Evolutionary conservation across 129 eudicot species (phyloP), one percentile per base, ranked within the genome.

Genomic region (Helichrysum umbraculigerum): DNA sequence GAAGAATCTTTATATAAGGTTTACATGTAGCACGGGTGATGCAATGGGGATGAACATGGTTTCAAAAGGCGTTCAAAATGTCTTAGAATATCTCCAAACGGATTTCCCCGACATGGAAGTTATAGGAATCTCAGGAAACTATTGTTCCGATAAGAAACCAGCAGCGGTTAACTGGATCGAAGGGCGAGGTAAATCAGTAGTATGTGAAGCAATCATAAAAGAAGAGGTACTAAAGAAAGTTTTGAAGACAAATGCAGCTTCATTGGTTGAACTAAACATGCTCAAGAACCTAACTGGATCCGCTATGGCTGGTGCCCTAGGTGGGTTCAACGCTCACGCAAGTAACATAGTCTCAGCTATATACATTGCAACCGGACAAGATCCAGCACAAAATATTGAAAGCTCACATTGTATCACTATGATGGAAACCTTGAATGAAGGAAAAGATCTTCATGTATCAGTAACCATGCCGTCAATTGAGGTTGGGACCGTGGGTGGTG

Each of bases 231-330:
- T 87, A 37, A 85, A 73, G 76, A 87, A 85, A 60, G 89, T 87
- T 9, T 75, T 87, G 14, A 87, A 87, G 74, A 87, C 92, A 3
- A 35, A 59, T 29, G 92, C 81, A 2, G 77, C 82, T 64, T 77
- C 92, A 20, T 62, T 87, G 77, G 87, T 80, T 35, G 89, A 87
- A 86, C 83, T 87, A 22, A 87, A 87, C 79, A 87, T 80, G 87
- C 89, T 87, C 59, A 87, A 87, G 75, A 87, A 85, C 72, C 79
- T 87, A 1, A 79, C 89, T 1, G 92, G 92, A 2, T 87, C 92
- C 1, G 89, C 92, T 21, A 73, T 87, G 77, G 92, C 92, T 1
- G 92, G 92, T 63, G 92, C 87, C 16, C 85, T 87, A 20, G 92
- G 92, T 10, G 92, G 89, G 11, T 85, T 84, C 66, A 87, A 87